Evolutionary conservation across 257 asterid genomes (phyloP).

Genomic region (Solanum paucissectum): DNA sequence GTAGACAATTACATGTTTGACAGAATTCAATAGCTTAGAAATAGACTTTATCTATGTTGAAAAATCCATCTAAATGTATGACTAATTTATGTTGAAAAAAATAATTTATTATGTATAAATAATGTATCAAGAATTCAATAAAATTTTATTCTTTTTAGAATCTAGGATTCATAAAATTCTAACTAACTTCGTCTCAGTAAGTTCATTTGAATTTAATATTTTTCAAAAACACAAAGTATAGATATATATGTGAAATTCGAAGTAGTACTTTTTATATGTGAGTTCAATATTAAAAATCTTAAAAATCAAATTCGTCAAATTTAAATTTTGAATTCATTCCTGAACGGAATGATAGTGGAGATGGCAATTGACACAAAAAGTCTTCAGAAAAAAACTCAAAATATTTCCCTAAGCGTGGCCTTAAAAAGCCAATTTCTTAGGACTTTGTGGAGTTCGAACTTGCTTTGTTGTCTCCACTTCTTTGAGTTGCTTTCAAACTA

Average conservation of each 20-base stretch:
- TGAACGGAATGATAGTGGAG: background rate
- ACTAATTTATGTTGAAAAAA: background rate
- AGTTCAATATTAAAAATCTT: background rate
- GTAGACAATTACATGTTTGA: background rate
- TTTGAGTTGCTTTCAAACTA: background rate
- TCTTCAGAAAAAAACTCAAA: background rate
- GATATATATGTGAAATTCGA: background rate
- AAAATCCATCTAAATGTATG: background rate
- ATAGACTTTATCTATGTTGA: too few relatives aligned
- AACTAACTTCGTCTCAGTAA: background rate
- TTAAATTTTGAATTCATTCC: background rate
- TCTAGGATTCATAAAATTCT: background rate
- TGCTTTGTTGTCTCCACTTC: background rate
- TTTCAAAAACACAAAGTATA: background rate
- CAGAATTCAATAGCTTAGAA: background rate
- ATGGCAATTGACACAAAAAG: constrained; percentile 7
- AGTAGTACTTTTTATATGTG: background rate
- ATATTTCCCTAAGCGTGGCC: constrained; percentile 2
- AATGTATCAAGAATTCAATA: background rate
- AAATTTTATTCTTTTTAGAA: background rate
- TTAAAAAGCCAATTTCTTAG: constrained; percentile 19
- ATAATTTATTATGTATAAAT: background rate
- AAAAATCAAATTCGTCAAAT: background rate
- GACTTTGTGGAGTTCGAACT: background rate
- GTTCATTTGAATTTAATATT: background rate